phyloP scores from a whole-genome alignment of 495 filamentous ascomycete genomes.

The Trichoderma reesei region DNA sequence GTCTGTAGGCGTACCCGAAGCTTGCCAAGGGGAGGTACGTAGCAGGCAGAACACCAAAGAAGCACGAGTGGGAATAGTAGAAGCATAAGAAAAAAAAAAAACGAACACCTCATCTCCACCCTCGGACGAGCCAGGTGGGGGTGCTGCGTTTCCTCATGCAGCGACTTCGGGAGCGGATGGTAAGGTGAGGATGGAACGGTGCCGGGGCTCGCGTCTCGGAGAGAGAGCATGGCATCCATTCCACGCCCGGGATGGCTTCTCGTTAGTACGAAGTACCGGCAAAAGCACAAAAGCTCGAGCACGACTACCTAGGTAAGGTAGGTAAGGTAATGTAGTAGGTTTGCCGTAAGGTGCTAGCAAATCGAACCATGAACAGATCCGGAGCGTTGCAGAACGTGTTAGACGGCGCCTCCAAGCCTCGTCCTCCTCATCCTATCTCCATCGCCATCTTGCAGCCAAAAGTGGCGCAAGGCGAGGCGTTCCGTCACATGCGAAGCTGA shows the following conservation, averaged over 20 bases:
- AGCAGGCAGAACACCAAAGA: background rate
- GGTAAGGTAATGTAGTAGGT: too few relatives aligned
- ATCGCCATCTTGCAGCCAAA: too few relatives aligned
- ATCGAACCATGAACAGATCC: too few relatives aligned
- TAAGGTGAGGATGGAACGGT: background rate
- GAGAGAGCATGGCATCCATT: background rate
- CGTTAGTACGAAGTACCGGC: too few relatives aligned
- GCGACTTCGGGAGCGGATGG: constrained; percentile 2
- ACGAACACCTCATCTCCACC: background rate
- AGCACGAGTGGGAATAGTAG: background rate
- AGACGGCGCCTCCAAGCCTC: too few relatives aligned
- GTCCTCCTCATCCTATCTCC: too few relatives aligned
- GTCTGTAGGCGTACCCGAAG: constrained; percentile 1
- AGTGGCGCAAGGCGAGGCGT: too few relatives aligned
- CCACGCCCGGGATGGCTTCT: background rate
- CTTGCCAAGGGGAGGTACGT: background rate
- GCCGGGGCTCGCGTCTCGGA: background rate
- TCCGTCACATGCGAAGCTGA: background rate
- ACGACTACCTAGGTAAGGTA: too few relatives aligned
- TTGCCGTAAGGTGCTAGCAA: too few relatives aligned
- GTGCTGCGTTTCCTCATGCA: background rate
- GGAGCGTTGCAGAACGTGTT: too few relatives aligned
- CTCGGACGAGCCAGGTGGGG: background rate
- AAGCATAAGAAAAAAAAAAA: constrained; percentile 1
- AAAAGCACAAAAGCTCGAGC: too few relatives aligned